Percentiles rank a stretch among this genome's conserved stretches.
Conservation (phyloP, 768 basidiomycete genomes). For the Leucocoprinus sp. region DNA sequence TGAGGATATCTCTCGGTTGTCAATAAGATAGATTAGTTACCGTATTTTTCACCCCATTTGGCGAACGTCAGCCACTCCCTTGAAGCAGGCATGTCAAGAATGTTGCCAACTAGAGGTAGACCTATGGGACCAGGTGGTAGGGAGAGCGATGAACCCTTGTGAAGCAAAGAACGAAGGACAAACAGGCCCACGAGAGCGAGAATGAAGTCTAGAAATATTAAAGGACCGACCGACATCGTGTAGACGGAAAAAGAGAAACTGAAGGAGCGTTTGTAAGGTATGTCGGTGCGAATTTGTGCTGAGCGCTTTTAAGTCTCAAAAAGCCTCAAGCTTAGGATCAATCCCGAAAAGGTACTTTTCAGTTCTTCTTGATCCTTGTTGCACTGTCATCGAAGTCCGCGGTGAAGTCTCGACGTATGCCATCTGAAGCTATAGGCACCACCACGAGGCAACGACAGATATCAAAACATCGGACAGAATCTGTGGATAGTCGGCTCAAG, state of each 20-base stretch:
- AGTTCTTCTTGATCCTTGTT: constrained; percentile 16
- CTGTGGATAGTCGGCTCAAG: constrained; percentile 1
- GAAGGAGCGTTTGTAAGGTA: constrained; percentile 10
- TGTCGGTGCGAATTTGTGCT: not conserved
- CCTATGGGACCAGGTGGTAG: constrained; percentile 47
- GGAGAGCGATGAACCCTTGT: constrained; percentile 16
- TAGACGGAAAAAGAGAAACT: constrained; percentile 15
- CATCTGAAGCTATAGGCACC: constrained; percentile 15
- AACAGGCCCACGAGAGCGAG: constrained; percentile 26
- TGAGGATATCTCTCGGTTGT: not conserved
- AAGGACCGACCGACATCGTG: constrained; percentile 21
- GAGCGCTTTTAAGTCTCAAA: constrained; percentile 9
- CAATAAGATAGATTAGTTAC: constrained; percentile 19
- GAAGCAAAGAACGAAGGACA: constrained; percentile 25
- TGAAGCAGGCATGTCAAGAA: constrained; percentile 42
- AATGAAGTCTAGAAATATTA: constrained; percentile 24
- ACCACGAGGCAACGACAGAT: constrained; percentile 33
- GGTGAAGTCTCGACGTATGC: constrained; percentile 25
- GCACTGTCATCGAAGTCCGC: constrained; percentile 31
- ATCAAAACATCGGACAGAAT: constrained; percentile 15
- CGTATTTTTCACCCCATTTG: constrained; percentile 45
- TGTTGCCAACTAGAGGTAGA: constrained; percentile 46
- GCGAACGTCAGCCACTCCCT: constrained; percentile 46
- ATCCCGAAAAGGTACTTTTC: constrained; percentile 12
- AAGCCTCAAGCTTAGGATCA: constrained; percentile 13